A percentile compares a stretch with the other conserved stretches of the same genome.
Conservation (phyloP, 768 basidiomycete genomes). For the Nevesoporus exiguus region DNA sequence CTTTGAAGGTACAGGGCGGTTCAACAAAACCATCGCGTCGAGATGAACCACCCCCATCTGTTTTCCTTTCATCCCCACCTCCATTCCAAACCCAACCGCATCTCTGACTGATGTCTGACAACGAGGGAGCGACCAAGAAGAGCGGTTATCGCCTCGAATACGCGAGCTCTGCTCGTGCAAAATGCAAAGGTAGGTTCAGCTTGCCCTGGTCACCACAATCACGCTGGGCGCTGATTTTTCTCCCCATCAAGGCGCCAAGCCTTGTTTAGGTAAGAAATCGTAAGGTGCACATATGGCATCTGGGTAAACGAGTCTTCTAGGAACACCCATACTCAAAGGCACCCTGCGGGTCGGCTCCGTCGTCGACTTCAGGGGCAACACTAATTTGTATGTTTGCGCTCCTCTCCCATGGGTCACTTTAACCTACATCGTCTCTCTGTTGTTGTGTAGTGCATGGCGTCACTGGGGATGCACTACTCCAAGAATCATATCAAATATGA, state of each 20-base stretch:
- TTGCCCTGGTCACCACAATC: slow-evolving; percentile 11
- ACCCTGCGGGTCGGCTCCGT: slow-evolving; percentile 68
- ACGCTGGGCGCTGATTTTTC: slow-evolving; percentile 18
- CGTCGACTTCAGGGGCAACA: slow-evolving; percentile 70
- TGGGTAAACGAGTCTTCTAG: slow-evolving; percentile 35
- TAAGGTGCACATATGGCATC: not conserved
- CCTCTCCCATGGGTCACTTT: not conserved
- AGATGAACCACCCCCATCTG: slow-evolving; percentile 36
- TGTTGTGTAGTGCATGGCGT: slow-evolving; percentile 62
- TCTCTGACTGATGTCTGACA: slow-evolving; percentile 32
- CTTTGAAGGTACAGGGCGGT: slow-evolving; percentile 38
- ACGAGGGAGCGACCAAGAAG: slow-evolving; percentile 33
- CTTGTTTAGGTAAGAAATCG: slow-evolving; percentile 56
- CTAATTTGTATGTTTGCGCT: slow-evolving; percentile 52
- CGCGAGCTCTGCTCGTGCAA: slow-evolving; percentile 60
- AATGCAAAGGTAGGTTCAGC: slow-evolving; percentile 67
- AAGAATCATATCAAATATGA: slow-evolving; percentile 68
- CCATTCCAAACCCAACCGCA: slow-evolving; percentile 16
- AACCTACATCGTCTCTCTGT: not conserved
- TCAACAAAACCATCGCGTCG: slow-evolving; percentile 39
- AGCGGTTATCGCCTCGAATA: slow-evolving; percentile 77
- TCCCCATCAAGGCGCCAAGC: slow-evolving; percentile 65
- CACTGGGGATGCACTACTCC: slow-evolving; percentile 88
- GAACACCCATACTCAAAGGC: slow-evolving; percentile 71
- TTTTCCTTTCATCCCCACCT: slow-evolving; percentile 29